Percentiles rank a stretch among this genome's conserved stretches.
Evolutionary conservation across 73 alveolate species (phyloP).

Genomic region (Uronychia binucleata): DNA sequence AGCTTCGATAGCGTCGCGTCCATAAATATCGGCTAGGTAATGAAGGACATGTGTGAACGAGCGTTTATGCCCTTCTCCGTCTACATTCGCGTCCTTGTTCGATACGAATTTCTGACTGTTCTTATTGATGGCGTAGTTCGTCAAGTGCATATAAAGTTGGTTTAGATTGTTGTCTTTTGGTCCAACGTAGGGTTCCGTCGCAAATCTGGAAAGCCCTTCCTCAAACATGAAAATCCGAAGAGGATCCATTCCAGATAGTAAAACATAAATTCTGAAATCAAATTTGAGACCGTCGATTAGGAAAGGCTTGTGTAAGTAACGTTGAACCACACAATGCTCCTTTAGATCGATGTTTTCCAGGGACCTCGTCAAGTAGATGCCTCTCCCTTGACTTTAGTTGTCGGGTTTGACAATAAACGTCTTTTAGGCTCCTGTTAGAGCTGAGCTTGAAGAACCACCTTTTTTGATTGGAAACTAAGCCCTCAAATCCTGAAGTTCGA

Average conservation of each 20-base stretch:
- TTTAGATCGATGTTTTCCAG: not conserved
- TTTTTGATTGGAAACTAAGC: not conserved
- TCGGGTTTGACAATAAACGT: constrained; percentile 57
- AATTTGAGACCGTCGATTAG: constrained; percentile 58
- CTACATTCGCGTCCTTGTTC: no score
- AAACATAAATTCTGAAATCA: constrained; percentile 71
- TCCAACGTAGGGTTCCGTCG: constrained; percentile 62
- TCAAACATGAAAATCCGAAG: constrained; percentile 59
- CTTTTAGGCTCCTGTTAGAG: no score
- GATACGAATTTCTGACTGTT: constrained; percentile 53
- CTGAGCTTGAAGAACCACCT: no score
- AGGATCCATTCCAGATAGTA: constrained; percentile 65
- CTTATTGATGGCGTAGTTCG: constrained; percentile 71
- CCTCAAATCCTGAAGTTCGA: constrained; percentile 51
- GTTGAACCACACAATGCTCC: constrained; percentile 31
- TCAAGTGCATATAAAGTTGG: constrained; percentile 64
- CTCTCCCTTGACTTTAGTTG: constrained; percentile 58
- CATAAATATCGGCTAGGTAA: no score
- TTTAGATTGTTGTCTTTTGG: constrained; percentile 26
- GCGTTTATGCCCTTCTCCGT: no score
- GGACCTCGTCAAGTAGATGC: constrained; percentile 49
- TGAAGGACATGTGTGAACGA: no score
- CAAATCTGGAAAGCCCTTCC: constrained; percentile 74
- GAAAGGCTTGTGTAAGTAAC: constrained; percentile 64
- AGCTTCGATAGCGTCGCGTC: no score